Percentiles rank a stretch among this genome's conserved stretches.
These are phyloP conservation scores for Perkinsus olseni DNA, from an alignment of 169 alveolate species.

Conservation along the genomic window DNA sequence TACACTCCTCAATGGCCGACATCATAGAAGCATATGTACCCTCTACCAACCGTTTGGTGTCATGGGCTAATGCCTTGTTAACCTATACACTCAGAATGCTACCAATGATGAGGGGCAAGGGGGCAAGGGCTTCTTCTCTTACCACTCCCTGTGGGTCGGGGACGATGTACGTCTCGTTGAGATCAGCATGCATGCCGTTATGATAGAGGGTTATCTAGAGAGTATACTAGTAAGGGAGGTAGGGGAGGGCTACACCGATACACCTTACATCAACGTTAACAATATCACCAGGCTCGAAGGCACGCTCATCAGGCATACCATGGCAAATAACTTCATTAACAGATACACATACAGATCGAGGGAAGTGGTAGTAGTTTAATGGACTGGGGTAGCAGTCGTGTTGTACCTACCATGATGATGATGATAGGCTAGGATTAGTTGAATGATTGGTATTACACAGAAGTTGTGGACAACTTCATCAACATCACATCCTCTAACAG, in stretches of 20 bases:
- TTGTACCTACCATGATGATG: conserved; percentile 36
- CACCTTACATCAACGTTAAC: conserved; percentile 56
- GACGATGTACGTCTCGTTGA: conserved; percentile 68
- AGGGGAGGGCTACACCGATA: background rate
- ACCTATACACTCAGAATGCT: conserved; percentile 80
- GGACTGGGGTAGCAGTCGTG: conserved; percentile 97
- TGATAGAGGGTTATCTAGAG: conserved; percentile 52
- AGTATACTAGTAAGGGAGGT: background rate
- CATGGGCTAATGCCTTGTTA: conserved; percentile 61
- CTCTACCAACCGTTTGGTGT: conserved; percentile 69
- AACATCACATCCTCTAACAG: background rate
- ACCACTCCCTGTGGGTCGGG: background rate
- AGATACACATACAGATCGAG: conserved; percentile 74
- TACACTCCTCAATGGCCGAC: conserved; percentile 79
- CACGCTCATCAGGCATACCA: conserved; percentile 94
- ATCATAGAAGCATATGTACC: conserved; percentile 76
- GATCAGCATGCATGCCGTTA: conserved; percentile 71
- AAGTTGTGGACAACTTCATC: background rate
- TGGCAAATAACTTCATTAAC: conserved; percentile 98
- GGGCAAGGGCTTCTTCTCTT: too few species aligned
- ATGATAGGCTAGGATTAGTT: too few species aligned
- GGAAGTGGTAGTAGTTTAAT: conserved; percentile 88
- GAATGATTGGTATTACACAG: background rate
- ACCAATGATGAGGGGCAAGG: conserved; percentile 82
- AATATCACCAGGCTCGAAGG: conserved; percentile 80